These are phyloP conservation scores for Eimeria praecox DNA, from an alignment of 169 alveolate species.

Conservation along the genomic window DNA sequence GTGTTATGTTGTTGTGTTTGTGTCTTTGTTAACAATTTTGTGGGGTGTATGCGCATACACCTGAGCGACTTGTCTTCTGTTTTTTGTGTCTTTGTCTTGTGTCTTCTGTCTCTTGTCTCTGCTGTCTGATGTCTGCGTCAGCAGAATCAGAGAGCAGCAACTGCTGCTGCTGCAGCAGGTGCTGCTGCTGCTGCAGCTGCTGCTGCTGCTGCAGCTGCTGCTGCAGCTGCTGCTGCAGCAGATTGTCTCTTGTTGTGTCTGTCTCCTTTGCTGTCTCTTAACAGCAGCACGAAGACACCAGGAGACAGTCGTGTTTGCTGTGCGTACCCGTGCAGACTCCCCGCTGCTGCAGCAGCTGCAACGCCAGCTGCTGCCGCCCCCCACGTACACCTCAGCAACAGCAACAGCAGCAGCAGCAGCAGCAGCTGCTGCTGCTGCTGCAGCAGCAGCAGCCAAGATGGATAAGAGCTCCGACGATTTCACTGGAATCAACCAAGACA, in stretches of 20 bases:
- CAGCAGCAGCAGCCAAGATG: conserved; percentile 30
- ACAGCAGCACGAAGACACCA: neutral
- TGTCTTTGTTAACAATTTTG: neutral
- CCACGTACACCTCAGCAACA: neutral
- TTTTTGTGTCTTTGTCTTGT: neutral
- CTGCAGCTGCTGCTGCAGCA: conserved; percentile 5
- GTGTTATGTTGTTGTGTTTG: neutral
- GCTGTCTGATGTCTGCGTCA: too few species aligned
- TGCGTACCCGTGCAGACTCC: conserved; percentile 16
- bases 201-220: conserved; percentile 38
- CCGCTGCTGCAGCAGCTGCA: conserved; percentile 22
- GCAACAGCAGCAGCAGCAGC: conserved; percentile 22
- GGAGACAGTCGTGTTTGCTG: conserved; percentile 27
- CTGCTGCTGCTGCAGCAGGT: conserved; percentile 2
- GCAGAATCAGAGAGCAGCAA: neutral
- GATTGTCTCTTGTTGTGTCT: too few species aligned
- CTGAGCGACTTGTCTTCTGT: too few species aligned
- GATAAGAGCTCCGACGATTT: neutral
- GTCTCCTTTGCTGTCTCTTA: neutral
- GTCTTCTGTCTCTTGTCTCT: neutral
- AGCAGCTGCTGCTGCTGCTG: conserved; percentile 25
- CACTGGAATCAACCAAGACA: neutral
- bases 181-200: neutral
- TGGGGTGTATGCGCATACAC: neutral
- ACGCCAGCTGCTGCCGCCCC: neutral